Evolutionary conservation across 2,329 filamentous ascomycete species (phyloP).

Genomic region (Juglanconis juglandina): DNA sequence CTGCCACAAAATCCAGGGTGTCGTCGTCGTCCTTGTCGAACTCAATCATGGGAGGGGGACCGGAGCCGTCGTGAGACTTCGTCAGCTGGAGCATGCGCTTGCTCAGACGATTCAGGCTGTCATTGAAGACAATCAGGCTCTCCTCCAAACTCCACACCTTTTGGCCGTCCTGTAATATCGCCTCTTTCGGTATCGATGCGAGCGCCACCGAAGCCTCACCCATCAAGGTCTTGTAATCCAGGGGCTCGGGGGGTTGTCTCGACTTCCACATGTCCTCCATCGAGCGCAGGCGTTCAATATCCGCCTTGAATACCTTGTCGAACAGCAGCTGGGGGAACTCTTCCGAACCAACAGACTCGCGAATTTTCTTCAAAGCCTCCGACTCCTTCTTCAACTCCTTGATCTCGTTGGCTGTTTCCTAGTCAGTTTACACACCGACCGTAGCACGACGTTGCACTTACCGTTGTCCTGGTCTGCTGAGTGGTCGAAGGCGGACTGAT

Average conservation of each 20-base stretch:
- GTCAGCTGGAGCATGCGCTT: slow-evolving; percentile 67
- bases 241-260: slow-evolving; percentile 67
- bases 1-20: slow-evolving; percentile 89
- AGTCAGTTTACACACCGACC: slow-evolving; percentile 41
- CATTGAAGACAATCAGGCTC: slow-evolving; percentile 80
- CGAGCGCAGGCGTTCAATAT: slow-evolving; percentile 75
- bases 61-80: slow-evolving; percentile 39
- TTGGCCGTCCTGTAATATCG: slow-evolving; percentile 65
- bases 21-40: slow-evolving; percentile 98
- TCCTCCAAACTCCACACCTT: slow-evolving; percentile 76
- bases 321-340: slow-evolving; percentile 80
- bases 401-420: slow-evolving; percentile 84
- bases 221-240: slow-evolving; percentile 64
- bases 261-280: slow-evolving; percentile 98
- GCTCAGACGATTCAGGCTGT: slow-evolving; percentile 76
- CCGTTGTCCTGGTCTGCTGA: slow-evolving; percentile 77
- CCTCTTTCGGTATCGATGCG: slow-evolving; percentile 43
- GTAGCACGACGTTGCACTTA: slow-evolving; percentile 33
- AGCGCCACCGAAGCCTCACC: slow-evolving; percentile 47
- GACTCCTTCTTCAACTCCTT: slow-evolving; percentile 82
- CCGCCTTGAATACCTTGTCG: slow-evolving; percentile 85
- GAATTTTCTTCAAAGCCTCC: slow-evolving; percentile 76
- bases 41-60: slow-evolving; percentile 63
- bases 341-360: slow-evolving; percentile 72
- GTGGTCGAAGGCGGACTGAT: slow-evolving; percentile 76